Conservation (phyloP, 768 basidiomycete genomes). For the Lentinula guzmanii region DNA sequence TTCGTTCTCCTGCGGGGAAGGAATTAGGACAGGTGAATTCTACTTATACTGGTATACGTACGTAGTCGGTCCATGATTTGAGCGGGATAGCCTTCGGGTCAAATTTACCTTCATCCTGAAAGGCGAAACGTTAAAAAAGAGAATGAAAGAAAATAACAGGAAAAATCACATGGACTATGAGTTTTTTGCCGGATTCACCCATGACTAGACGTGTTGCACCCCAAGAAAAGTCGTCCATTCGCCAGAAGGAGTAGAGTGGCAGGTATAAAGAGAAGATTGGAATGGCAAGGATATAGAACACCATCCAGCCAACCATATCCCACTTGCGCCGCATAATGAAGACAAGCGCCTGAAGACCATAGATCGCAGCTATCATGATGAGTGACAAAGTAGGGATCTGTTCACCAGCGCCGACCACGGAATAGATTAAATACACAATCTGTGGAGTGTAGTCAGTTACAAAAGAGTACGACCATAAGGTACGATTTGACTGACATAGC, state of each 20-base stretch:
- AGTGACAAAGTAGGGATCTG: constrained; percentile 76
- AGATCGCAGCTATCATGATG: constrained; percentile 90
- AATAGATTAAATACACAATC: constrained; percentile 86
- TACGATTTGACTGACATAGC: constrained; percentile 58
- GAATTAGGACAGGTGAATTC: background rate
- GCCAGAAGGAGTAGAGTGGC: constrained; percentile 95
- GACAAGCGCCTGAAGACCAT: constrained; percentile 89
- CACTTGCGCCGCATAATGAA: constrained; percentile 92
- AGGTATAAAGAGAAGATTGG: constrained; percentile 91
- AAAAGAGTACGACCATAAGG: background rate
- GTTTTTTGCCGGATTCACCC: constrained; percentile 92
- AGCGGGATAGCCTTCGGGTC: constrained; percentile 90
- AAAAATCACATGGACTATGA: constrained; percentile 81
- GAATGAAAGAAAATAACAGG: background rate
- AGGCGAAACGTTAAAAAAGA: constrained; percentile 7
- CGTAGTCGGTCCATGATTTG: constrained; percentile 96
- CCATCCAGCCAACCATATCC: constrained; percentile 98
- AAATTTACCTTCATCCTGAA: constrained; percentile 94
- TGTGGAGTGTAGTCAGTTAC: constrained; percentile 24
- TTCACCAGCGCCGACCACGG: constrained; percentile 61
- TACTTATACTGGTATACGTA: constrained; percentile 28
- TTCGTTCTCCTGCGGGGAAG: constrained; percentile 69
- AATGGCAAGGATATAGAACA: constrained; percentile 93
- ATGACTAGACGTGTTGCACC: constrained; percentile 89
- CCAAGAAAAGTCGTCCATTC: constrained; percentile 98